Evolutionary conservation across 768 basidiomycete species (phyloP), one percentile per base, ranked within the genome.

Genomic region (Rhizopogon roseolus): DNA sequence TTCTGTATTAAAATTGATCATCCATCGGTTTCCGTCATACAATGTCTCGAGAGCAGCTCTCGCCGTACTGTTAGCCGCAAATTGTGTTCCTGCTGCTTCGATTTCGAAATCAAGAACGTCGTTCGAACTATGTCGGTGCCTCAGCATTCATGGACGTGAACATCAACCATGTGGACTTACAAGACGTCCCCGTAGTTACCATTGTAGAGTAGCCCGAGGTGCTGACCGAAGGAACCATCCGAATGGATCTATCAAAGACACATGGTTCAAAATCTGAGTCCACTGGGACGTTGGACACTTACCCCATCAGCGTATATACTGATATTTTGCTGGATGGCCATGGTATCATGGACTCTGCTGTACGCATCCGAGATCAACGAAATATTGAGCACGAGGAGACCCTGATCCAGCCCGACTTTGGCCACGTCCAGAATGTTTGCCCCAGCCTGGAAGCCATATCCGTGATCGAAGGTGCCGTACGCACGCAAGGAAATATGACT

Each of bases 361-460:
- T 78, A 85, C 5, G 82, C 78, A 56, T 80, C 76, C 0, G 64
- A 66, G 34, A 86, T 61, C 11, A 81, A 63, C 3, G 77, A 71
- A 16, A 58, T 59, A 59, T 85, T 81, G 46, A 49, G 54, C 37
- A 50, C 65, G 43, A 71, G 53, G 71, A 73, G 38, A 58, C 79
- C 64, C 62, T 71, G 62, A 34, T 84, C 81, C 11, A 85, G 79
- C 11, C 82, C 81, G 45, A 85, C 78, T 59, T 77, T 80, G 17
- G 83, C 82, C 37, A 88, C 76, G 62, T 88, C 85, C 46, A 87
- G 68, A 0, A 77, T 73, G 60, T 88, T 87, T 5, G 86, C 85
- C 11, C 86, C 86, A 29, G 81, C 80, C 28, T 85, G 63, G 38
- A 70, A 75, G 13, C 79, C 76, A 1, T 78, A 62, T 27, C 76